Base-by-base conservation (phyloP, 139 green algal genomes). In the Volvox reticuliferus region DNA sequence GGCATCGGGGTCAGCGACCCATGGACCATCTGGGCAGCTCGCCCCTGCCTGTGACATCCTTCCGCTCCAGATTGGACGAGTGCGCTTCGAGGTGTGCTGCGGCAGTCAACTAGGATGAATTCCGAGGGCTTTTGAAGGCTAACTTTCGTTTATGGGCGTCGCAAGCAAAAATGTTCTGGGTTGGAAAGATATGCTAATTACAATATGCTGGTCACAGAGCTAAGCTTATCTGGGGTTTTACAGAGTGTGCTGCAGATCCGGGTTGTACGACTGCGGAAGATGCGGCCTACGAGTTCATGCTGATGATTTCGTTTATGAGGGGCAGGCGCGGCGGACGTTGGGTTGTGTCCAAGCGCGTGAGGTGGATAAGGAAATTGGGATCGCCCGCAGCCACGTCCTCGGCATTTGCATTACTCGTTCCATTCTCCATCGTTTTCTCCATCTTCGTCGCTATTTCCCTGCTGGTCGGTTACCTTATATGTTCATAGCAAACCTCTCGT, bases 81-180 rank as follows among this genome's bases (percentile, higher is more conserved):
- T 88, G 67, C 83, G 83, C 19, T 88, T 89, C 28, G 37, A 89
- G 69, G 69, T 89, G 44, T 17, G 75, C 24, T 5, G 24, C 24
- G 12, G 67, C 22, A 6, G 67, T 75, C 24, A 5, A 6, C 67
- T 3, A 26, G 22, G 22, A 75, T 26, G 6, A 26, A 28, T 28
- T 75, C 67, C 9, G 22, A 28, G 3, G 9, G 67, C 67, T 32
- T 75, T 12, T 14, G 67, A 75, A 75, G 6, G 22, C 67, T 3
- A 2, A 6, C 3, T 32, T 28, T 12, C 67, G 24, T 32, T 28
- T 12, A 5, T 32, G 22, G 20, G 71, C 71, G 22, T 79, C 71
- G 21, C 71, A 79, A 79, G 71, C 71, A 35, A 79, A 35, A 1
- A 18, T 20, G 24, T 36, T 20, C 26, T n/a, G 71, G 71, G 6